Evolutionary conservation across 345 rosid genomes (phyloP).

Genomic region (Citrus cavaleriei): DNA sequence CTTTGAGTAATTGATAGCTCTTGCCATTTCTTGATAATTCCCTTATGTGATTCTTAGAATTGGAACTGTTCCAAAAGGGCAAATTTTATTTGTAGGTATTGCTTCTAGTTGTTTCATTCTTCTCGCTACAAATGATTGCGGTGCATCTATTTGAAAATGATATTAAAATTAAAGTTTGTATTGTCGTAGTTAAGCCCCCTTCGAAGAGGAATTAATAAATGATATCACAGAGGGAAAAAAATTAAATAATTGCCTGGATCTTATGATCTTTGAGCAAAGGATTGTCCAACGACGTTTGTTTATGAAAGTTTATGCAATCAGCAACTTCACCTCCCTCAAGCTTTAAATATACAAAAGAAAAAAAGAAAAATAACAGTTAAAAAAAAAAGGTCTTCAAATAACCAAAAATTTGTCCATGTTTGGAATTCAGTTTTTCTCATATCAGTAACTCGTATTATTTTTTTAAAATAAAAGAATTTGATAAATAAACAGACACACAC

Average conservation of each 20-base stretch:
- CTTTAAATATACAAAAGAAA: not conserved
- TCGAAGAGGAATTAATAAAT: not conserved
- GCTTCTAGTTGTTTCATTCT: not conserved
- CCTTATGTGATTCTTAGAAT: not conserved
- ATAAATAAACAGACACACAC: too few relatives aligned
- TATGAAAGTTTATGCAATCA: not conserved
- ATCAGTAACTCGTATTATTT: too few relatives aligned
- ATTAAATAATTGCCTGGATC: too few relatives aligned
- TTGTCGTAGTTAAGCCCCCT: too few relatives aligned
- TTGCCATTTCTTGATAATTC: not conserved
- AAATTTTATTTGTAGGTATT: not conserved
- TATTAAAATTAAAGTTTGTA: too few relatives aligned
- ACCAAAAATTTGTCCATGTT: too few relatives aligned
- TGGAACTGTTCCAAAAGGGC: constrained; percentile 1
- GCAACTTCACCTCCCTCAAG: not conserved
- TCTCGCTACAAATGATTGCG: not conserved
- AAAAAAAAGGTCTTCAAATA: too few relatives aligned
- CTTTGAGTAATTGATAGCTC: not conserved
- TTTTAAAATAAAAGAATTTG: too few relatives aligned
- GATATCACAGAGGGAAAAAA: not conserved
- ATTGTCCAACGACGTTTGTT: too few relatives aligned
- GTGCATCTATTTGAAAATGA: not conserved
- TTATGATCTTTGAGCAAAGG: too few relatives aligned
- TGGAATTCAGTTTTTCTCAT: too few relatives aligned
- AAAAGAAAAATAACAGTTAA: not conserved